Percentiles rank a stretch among this genome's conserved stretches.
Conservation (phyloP, 768 basidiomycete species). For the Hemileccinum impolitum region DNA sequence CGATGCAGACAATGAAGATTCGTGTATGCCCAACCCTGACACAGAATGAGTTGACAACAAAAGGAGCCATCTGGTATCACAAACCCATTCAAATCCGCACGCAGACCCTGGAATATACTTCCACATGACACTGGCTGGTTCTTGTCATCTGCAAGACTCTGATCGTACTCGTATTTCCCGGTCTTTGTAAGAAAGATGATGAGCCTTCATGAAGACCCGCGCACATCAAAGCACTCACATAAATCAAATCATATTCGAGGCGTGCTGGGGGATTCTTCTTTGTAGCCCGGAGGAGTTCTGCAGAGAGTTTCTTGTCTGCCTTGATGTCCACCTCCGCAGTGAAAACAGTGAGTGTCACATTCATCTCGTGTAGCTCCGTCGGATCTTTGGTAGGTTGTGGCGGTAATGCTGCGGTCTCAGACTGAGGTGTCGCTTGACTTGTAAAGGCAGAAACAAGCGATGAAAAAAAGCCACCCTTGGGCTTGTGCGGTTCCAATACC, state of each 20-base stretch:
- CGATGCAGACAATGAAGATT: slow-evolving; percentile 77
- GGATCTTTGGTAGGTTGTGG: slow-evolving; percentile 22
- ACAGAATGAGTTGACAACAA: slow-evolving; percentile 5
- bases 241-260: slow-evolving; percentile 81
- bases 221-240: slow-evolving; percentile 29
- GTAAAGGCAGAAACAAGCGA: slow-evolving; percentile 32
- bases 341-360: slow-evolving; percentile 33
- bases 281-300: slow-evolving; percentile 83
- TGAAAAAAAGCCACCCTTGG: slow-evolving; percentile 45
- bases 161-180: slow-evolving; percentile 76
- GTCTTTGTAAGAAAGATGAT: slow-evolving; percentile 46
- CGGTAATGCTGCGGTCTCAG: slow-evolving; percentile 4
- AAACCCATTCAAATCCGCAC: slow-evolving; percentile 82
- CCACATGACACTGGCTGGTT: slow-evolving; percentile 56
- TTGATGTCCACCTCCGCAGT: slow-evolving; percentile 50
- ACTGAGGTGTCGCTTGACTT: slow-evolving; percentile 12
- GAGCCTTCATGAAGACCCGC: slow-evolving; percentile 12
- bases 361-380: slow-evolving; percentile 20
- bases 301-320: slow-evolving; percentile 59
- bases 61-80: slow-evolving; percentile 16
- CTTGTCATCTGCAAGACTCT: slow-evolving; percentile 65
- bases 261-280: slow-evolving; percentile 88
- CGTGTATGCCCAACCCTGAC: slow-evolving; percentile 62
- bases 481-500: slow-evolving; percentile 30
- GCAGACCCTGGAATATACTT: slow-evolving; percentile 82